Conservation (phyloP, 352 stramenopile genomes). For the Globisporangium alternatum region DNA sequence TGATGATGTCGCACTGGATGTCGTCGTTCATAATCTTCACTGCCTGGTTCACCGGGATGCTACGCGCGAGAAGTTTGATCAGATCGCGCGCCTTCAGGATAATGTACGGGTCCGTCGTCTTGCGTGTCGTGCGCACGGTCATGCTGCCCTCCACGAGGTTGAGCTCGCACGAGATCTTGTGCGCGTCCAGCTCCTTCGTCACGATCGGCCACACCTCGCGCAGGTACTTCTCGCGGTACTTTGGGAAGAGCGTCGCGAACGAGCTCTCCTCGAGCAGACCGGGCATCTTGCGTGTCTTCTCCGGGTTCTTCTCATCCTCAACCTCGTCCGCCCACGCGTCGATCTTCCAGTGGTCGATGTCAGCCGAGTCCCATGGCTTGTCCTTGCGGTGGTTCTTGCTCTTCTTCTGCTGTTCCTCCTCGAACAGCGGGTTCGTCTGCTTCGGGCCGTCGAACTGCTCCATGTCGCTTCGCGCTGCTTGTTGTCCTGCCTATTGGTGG, state of each 20-base stretch:
- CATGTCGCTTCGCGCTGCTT: slow-evolving; percentile 24
- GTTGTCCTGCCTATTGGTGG: neutral
- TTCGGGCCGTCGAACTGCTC: slow-evolving; percentile 68
- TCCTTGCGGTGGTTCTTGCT: slow-evolving; percentile 97
- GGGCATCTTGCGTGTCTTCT: slow-evolving; percentile 60
- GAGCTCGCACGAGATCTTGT: slow-evolving; percentile 97
- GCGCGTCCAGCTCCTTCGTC: slow-evolving; percentile 94
- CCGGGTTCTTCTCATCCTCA: slow-evolving; percentile 80
- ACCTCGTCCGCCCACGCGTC: slow-evolving; percentile 79
- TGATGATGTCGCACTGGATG: slow-evolving; percentile 99
- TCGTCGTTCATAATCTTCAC: slow-evolving; percentile 98
- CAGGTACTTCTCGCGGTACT: slow-evolving; percentile 99
- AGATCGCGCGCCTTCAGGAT: slow-evolving; percentile 98
- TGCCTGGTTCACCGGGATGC: slow-evolving; percentile 96
- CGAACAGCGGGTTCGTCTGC: slow-evolving; percentile 41
- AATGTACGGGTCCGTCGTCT: slow-evolving; percentile 97
- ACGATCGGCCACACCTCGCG: slow-evolving; percentile 98
- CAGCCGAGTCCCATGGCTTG: slow-evolving; percentile 98
- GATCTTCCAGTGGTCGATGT: slow-evolving; percentile 99
- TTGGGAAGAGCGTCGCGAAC: slow-evolving; percentile 99
- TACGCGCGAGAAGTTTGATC: slow-evolving; percentile 98
- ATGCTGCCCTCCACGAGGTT: slow-evolving; percentile 97
- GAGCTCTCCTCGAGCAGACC: slow-evolving; percentile 97
- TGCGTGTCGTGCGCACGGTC: slow-evolving; percentile 92
- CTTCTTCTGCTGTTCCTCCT: slow-evolving; percentile 27